Conservation (phyloP, 208 protist species). For the Phytomonas sp. region DNA sequence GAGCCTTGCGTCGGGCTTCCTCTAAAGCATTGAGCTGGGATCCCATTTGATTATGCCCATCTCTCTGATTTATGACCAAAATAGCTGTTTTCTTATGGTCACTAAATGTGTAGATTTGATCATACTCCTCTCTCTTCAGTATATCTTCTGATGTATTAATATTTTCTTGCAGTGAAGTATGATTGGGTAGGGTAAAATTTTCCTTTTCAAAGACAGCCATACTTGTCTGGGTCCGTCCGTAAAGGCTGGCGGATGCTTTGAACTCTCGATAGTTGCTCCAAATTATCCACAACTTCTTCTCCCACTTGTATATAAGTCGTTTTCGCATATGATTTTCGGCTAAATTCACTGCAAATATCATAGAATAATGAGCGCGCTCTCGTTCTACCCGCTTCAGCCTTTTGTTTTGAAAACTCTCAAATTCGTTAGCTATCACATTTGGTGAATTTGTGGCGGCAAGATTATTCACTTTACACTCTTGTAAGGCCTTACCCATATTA, state of each 20-base stretch:
- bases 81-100: too few relatives aligned
- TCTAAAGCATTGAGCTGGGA: slow-evolving; percentile 1
- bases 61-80: too few relatives aligned
- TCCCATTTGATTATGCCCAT: too few relatives aligned
- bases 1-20: neutral
- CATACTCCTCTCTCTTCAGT: too few relatives aligned
- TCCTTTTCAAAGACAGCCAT: too few relatives aligned
- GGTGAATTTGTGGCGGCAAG: too few relatives aligned
- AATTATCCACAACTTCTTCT: neutral
- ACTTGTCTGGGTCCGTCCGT: too few relatives aligned
- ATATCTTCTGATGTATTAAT: neutral
- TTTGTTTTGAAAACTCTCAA: neutral
- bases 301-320: neutral
- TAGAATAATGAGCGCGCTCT: neutral
- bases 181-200: neutral
- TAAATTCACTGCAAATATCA: slow-evolving; percentile 2
- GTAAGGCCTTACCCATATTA: too few relatives aligned
- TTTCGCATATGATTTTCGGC: neutral
- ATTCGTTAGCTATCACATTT: neutral
- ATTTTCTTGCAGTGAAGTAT: neutral
- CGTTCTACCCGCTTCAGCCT: neutral
- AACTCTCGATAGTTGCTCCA: neutral
- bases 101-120: neutral
- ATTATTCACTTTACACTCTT: too few relatives aligned
- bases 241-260: neutral